Evolutionary conservation across 306 rosid genomes (phyloP).

Genomic region (Glycine latifolia): DNA sequence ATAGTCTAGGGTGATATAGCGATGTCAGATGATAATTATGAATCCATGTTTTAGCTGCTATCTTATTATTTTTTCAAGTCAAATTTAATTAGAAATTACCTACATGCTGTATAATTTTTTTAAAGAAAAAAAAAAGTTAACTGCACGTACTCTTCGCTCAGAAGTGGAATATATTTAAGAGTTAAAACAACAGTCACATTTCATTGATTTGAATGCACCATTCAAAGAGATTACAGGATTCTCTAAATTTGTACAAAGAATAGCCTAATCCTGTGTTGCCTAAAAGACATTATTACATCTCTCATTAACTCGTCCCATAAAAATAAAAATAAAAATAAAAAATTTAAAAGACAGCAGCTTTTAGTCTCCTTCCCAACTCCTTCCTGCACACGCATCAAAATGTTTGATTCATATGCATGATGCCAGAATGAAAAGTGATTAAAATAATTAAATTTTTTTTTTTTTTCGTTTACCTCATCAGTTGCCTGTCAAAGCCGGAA

Average conservation of each 20-base stretch:
- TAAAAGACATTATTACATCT: constrained; percentile 47
- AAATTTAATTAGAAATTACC: constrained; percentile 3
- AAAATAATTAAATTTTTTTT: neutral
- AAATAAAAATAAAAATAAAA: neutral
- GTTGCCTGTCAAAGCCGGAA: constrained; percentile 70
- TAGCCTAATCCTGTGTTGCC: constrained; percentile 30
- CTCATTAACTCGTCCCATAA: constrained; percentile 12
- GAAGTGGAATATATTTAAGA: neutral
- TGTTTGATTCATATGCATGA: neutral
- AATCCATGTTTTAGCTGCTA: neutral
- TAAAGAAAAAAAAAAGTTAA: no score
- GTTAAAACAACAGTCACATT: neutral
- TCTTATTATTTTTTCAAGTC: constrained; percentile 7
- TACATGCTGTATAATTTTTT: neutral
- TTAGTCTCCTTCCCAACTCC: constrained; percentile 73
- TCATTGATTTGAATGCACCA: constrained; percentile 36
- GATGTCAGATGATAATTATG: neutral
- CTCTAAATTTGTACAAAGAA: constrained; percentile 48
- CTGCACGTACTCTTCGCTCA: neutral
- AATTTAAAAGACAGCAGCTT: constrained; percentile 47
- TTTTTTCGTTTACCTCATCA: constrained; percentile 68
- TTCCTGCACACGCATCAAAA: constrained; percentile 49
- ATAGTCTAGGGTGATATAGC: neutral
- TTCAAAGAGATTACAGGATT: constrained; percentile 35
- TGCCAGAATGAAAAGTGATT: neutral